Base-by-base conservation (phyloP, 805 yeast genomes). In the Clavispora asparagi region DNA sequence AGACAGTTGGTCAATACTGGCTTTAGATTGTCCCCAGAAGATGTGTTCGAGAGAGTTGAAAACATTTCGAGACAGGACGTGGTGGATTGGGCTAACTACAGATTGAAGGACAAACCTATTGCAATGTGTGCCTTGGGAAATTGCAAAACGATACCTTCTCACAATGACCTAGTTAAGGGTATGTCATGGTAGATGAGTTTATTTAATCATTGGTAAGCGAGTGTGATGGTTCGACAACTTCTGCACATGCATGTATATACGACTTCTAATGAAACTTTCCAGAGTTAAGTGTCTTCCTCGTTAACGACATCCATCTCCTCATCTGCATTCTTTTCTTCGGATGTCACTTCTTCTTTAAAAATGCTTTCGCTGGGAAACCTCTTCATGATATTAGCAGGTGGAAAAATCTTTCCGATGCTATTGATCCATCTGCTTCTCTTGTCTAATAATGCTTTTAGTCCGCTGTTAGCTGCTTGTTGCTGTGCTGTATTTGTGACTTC, bases 1-100 rank as follows among this genome's bases (percentile, higher is more conserved):
- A 83, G 99, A 67, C 99, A 94, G 66, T 75, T 94, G 46, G 96
- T 94, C 39, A 92, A 97, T 44, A 91, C 98, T 3, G 99, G 99
- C 28, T 77, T 70, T 57, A 73, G 89, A 56, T 71, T 84, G 53
- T 68, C 85, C 7, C 90, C 94, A 5, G 86, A 82, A 60, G 88
- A 83, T 53, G 83, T 84, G 11, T 85, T 85, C 59, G 74, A 77
- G 47, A 78, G 85, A 49, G 94, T 94, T 12, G 90, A 89, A 56
- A 72, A 77, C 40, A 87, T 94, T 51, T 79, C 88, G 9, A 83
- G 79, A 58, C 77, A 81, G 33, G 97, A 90, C 63, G 87, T 94
- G 39, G 78, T 85, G 31, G 73, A 77, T 51, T 95, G 97, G 95
- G 95, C 97, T 39, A 85, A 85, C 59, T 85, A 85, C 66, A 79